Evolutionary conservation across 2,329 filamentous ascomycete genomes (phyloP).

Genomic region (Colletotrichum limetticola): DNA sequence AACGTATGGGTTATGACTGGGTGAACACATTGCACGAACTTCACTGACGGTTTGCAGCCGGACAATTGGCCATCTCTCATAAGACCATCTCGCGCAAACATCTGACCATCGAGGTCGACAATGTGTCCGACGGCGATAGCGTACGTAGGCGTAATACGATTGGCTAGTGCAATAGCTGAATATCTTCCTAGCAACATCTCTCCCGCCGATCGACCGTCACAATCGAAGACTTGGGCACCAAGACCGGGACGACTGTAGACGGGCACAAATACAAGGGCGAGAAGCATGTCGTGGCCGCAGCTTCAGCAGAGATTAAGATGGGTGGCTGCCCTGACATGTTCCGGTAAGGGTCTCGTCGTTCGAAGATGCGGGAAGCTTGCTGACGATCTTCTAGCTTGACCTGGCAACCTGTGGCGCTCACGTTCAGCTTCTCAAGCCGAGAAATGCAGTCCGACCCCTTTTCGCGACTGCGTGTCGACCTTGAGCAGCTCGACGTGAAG

Average conservation of each 20-base stretch:
- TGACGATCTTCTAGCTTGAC: slow-evolving; percentile 64
- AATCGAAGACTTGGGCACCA: slow-evolving; percentile 84
- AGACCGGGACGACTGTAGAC: slow-evolving; percentile 84
- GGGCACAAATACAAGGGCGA: slow-evolving; percentile 75
- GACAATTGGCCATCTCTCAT: slow-evolving; percentile 76
- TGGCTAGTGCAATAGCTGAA: background rate
- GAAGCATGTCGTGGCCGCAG: slow-evolving; percentile 61
- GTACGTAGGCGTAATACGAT: slow-evolving; percentile 53
- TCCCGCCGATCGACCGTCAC: slow-evolving; percentile 75
- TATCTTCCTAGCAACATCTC: slow-evolving; percentile 63
- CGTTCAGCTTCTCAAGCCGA: slow-evolving; percentile 80
- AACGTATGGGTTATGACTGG: slow-evolving; percentile 57
- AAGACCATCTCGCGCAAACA: slow-evolving; percentile 92
- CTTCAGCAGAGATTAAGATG: slow-evolving; percentile 74
- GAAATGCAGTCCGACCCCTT: slow-evolving; percentile 76
- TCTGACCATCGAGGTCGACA: slow-evolving; percentile 78
- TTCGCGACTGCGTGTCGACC: slow-evolving; percentile 67
- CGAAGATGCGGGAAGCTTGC: background rate
- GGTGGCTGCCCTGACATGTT: slow-evolving; percentile 76
- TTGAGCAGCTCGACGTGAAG: slow-evolving; percentile 92
- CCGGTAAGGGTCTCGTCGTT: slow-evolving; percentile 50
- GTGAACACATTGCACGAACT: background rate
- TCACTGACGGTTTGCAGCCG: slow-evolving; percentile 55
- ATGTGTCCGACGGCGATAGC: slow-evolving; percentile 73
- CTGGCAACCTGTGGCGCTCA: slow-evolving; percentile 85